Base-by-base conservation (phyloP, 2,329 filamentous ascomycete genomes). In the Penicillium sp. region DNA sequence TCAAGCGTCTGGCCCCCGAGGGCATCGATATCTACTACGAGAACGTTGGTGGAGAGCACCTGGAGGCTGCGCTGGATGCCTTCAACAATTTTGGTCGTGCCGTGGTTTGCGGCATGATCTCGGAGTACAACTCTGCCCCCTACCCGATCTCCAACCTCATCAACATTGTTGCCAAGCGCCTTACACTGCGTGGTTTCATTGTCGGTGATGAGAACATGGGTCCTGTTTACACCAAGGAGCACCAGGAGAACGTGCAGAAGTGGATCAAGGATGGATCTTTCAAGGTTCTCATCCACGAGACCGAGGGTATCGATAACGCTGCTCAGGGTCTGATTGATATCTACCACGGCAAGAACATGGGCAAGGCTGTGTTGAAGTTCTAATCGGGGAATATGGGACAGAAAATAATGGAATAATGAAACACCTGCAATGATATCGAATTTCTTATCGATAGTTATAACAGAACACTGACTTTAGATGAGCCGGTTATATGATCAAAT, bases 11-110 rank as follows among this genome's bases (percentile, higher is more conserved):
- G 19, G 89, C 89, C 0, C 90, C 90, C 0, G 75, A 91, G 13
- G 91, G 90, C 4, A 83, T 96, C 60, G 90, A 96, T 68, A 91
- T 92, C 71, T 91, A 91, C 78, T 93, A 88, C 69, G 90, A 92
- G 75, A 92, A 91, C 65, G 89, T 90, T 7, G 90, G 90, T 21
- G 90, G 89, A 39, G 88, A 90, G 74, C 87, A 90, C 61, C 80
- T 91, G 52, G 86, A 90, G 63, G 87, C 87, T 39, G 86, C 87
- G 0, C 74, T 92, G 48, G 78, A 82, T 26, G 78, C 79, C 51
- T 79, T 91, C 76, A 93, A 90, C 54, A 55, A 74, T 44, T 83
- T 80, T 54, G 90, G 89, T 22, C 81, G 90, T 58, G 84, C 93
- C 52, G 78, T 87, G 62, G 78, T 79, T 56, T 88, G 84, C 66